phyloP scores from a whole-genome alignment of 1,139 yeast genomes.

The Taphrina flavorubra region DNA sequence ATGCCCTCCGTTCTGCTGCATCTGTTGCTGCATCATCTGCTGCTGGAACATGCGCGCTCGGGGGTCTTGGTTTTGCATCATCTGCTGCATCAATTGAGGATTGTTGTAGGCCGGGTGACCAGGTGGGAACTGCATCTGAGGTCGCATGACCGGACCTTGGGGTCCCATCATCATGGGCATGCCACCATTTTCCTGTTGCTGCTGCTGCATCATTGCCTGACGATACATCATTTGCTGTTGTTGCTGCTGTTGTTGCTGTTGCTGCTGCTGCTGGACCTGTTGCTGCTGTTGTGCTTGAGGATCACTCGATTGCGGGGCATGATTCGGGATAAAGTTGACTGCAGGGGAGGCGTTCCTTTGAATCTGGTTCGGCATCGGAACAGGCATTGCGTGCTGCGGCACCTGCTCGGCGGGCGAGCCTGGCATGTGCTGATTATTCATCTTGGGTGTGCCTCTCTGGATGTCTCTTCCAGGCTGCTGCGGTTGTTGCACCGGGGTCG shows the following conservation, averaged over 20 bases:
- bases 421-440: conserved; percentile 50
- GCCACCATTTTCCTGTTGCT: conserved; percentile 34
- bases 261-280: conserved; percentile 19
- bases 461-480: conserved; percentile 40
- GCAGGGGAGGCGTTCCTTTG: conserved; percentile 39
- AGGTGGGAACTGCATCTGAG: conserved; percentile 37
- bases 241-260: conserved; percentile 25
- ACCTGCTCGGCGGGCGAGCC: conserved; percentile 69
- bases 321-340: conserved; percentile 44
- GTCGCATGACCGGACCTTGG: conserved; percentile 41
- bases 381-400: conserved; percentile 56
- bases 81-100: conserved; percentile 41
- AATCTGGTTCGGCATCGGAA: conserved; percentile 38
- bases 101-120: conserved; percentile 42
- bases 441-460: conserved; percentile 49
- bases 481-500: conserved; percentile 5
- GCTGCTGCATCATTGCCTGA: conserved; percentile 41
- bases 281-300: conserved; percentile 22
- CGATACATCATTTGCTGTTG: conserved; percentile 42
- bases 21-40: conserved; percentile 32
- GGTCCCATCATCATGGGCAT: conserved; percentile 42
- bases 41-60: conserved; percentile 34
- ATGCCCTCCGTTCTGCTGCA: conserved; percentile 48
- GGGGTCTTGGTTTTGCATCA: conserved; percentile 38
- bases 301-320: conserved; percentile 33